phyloP scores from a whole-genome alignment of 495 filamentous ascomycete species.

The Hypoxylon trugodes region DNA sequence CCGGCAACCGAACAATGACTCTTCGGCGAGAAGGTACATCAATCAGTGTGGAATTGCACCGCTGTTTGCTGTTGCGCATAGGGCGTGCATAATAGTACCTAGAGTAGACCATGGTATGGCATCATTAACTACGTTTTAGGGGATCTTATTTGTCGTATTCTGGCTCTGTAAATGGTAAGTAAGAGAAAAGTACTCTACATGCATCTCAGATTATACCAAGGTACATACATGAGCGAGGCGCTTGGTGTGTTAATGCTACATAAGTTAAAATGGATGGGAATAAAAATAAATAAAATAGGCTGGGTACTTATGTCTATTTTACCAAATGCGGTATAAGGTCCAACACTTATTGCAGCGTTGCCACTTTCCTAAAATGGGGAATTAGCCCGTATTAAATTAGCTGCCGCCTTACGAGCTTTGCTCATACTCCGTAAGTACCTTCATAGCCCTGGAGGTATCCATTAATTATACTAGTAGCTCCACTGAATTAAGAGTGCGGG shows the following conservation, averaged over 20 bases:
- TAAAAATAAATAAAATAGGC: too few relatives aligned
- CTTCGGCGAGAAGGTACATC: background rate
- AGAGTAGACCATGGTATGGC: background rate
- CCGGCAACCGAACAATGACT: slow-evolving; percentile 3
- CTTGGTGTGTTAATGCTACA: too few relatives aligned
- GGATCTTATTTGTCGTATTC: slow-evolving; percentile 18
- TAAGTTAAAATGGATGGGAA: too few relatives aligned
- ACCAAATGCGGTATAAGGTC: slow-evolving; percentile 13
- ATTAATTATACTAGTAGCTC: too few relatives aligned
- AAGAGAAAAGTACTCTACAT: background rate
- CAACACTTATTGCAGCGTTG: background rate
- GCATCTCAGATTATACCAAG: background rate
- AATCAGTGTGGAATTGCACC: background rate
- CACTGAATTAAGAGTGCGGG: too few relatives aligned
- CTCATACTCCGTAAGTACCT: too few relatives aligned
- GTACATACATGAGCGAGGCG: too few relatives aligned
- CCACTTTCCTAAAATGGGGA: slow-evolving; percentile 10
- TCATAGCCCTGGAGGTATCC: too few relatives aligned
- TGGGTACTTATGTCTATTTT: too few relatives aligned
- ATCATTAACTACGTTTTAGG: slow-evolving; percentile 13
- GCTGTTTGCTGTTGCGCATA: slow-evolving; percentile 1
- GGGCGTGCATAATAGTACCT: background rate
- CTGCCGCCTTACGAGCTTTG: slow-evolving; percentile 26
- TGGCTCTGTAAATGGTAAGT: background rate
- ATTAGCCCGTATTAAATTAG: slow-evolving; percentile 31